Evolutionary conservation across 208 protist species (phyloP), one percentile per base, ranked within the genome.

Genomic region (Acanthamoeba royreba): DNA sequence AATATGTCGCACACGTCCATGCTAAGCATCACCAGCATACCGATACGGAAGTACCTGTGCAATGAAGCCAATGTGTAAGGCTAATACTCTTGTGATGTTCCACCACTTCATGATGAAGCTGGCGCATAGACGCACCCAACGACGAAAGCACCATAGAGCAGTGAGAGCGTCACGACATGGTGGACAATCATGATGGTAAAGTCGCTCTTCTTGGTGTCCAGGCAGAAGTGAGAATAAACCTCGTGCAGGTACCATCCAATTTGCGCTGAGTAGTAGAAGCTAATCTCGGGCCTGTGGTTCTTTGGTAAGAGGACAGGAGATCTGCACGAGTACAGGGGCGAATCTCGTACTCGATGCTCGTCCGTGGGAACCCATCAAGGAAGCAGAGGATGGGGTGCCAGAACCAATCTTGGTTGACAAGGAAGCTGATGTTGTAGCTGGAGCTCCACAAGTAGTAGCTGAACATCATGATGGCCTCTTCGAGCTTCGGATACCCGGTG

Each of bases 191-290:
- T 89, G 33, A 89, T 33, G 33, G 53, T 19, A 17, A 89, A 89
- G 53, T 89, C 81, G 47, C 81, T 89, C 81, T 89, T 89, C 53
- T 89, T 89, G 38, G 81, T 69, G 81, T 89, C 81, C 31, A 89
- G 81, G 81, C 53, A 89, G 53, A 89, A 89, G 81, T 89, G 81
- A 25, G 81, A 66, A 42, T 63, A 89, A 0, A 63, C 53, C 8
- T 49, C 46, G 40, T 89, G 81, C 43, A 89, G 38, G 81, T 89
- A 89, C 81, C 81, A 89, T 13, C 81, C 81, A 38, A 63, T 89
- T 28, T 89, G 81, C 49, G 63, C 33, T 5, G 81, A 55, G 81
- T 89, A 89, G 81, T 63, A 89, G 11, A 55, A 89, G 81, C 33
- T 28, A 33, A 89, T 89, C 53, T 89, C 81, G 7, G 31, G 33